phyloP scores from a whole-genome alignment of 2,329 filamentous ascomycete species.

The Fusarium circinatum region DNA sequence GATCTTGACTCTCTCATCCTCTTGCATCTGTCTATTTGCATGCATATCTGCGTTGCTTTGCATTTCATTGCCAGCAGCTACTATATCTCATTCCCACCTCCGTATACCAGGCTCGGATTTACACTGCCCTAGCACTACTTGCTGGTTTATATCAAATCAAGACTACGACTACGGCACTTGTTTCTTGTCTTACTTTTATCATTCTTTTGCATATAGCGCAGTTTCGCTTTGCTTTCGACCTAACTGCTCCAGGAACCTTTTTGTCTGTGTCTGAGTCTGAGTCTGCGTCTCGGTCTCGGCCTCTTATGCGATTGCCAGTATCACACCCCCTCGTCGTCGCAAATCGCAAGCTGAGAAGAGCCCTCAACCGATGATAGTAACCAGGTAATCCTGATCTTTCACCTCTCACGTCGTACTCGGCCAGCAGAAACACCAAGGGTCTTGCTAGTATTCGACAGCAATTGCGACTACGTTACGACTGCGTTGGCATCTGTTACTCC shows the following conservation, averaged over 20 bases:
- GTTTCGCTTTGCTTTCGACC: constrained; percentile 24
- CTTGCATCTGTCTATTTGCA: constrained; percentile 15
- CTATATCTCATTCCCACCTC: background rate
- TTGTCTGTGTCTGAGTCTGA: constrained; percentile 6
- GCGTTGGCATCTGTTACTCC: constrained; percentile 18
- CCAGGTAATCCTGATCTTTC: constrained; percentile 15
- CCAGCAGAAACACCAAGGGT: constrained; percentile 13
- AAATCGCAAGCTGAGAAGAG: constrained; percentile 22
- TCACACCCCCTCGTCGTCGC: constrained; percentile 27
- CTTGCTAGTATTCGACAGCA: background rate
- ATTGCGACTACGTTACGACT: constrained; percentile 18
- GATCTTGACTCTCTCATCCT: constrained; percentile 18
- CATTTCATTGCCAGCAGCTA: constrained; percentile 2
- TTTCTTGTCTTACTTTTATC: constrained; percentile 13
- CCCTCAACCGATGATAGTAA: constrained; percentile 5
- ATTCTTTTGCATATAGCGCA: constrained; percentile 23
- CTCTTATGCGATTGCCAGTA: constrained; percentile 17
- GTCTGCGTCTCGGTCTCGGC: background rate
- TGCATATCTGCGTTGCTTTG: constrained; percentile 18
- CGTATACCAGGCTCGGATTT: background rate
- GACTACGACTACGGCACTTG: constrained; percentile 4
- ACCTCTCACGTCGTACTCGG: constrained; percentile 6
- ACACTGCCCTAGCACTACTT: constrained; percentile 6
- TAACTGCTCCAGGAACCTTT: constrained; percentile 23
- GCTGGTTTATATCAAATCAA: constrained; percentile 25